A percentile compares a stretch with the other conserved stretches of the same genome.
Conservation (phyloP, 257 asterid genomes). For the Haberlea rhodopensis region DNA sequence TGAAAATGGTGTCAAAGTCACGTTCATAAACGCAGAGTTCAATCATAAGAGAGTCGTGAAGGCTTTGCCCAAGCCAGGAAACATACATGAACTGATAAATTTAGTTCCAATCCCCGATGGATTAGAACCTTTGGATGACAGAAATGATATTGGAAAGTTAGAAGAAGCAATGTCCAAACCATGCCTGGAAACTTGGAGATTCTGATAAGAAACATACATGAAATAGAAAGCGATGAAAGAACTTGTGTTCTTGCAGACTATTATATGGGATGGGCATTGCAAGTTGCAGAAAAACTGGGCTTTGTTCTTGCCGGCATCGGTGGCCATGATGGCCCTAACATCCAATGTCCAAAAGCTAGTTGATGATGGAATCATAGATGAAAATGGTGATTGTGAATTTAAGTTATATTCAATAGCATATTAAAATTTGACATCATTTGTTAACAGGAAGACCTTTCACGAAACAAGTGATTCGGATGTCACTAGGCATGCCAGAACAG, state of each 20-base stretch:
- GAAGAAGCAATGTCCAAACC: slow-evolving; percentile 22
- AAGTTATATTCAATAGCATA: neutral
- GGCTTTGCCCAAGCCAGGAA: slow-evolving; percentile 27
- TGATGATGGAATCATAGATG: slow-evolving; percentile 47
- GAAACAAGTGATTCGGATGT: slow-evolving; percentile 37
- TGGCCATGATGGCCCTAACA: slow-evolving; percentile 33
- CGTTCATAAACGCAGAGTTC: slow-evolving; percentile 55
- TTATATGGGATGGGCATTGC: slow-evolving; percentile 42
- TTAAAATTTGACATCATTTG: neutral
- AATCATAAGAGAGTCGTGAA: slow-evolving; percentile 44
- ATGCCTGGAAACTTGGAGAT: slow-evolving; percentile 50
- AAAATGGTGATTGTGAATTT: slow-evolving; percentile 31
- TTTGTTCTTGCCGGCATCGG: slow-evolving; percentile 46
- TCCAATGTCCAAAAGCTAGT: slow-evolving; percentile 35
- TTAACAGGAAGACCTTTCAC: slow-evolving; percentile 37
- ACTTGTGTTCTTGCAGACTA: slow-evolving; percentile 47
- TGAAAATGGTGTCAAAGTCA: slow-evolving; percentile 41
- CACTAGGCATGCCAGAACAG: slow-evolving; percentile 49
- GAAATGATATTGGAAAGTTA: slow-evolving; percentile 42
- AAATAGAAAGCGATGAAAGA: slow-evolving; percentile 30
- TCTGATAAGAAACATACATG: slow-evolving; percentile 36
- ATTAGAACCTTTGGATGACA: slow-evolving; percentile 49
- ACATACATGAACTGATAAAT: slow-evolving; percentile 25
- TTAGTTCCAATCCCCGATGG: slow-evolving; percentile 68
- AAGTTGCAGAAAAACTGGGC: slow-evolving; percentile 45